Evolutionary conservation across 306 rosid genomes (phyloP).

Genomic region (Glycine soja): DNA sequence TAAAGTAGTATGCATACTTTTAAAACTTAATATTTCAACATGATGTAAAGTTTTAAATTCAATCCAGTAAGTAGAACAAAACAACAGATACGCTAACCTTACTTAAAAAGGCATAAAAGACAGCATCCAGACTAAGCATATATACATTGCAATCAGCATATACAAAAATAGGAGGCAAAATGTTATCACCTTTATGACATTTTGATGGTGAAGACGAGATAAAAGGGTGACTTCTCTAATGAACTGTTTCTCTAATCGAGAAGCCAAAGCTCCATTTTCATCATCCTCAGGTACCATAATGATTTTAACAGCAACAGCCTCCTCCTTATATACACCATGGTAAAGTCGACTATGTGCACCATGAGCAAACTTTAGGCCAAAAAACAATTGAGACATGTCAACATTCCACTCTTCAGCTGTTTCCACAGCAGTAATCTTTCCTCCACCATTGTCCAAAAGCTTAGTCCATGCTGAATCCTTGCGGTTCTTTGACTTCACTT

Average conservation of each 20-base stretch:
- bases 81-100: slow-evolving; percentile 8
- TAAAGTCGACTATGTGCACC: slow-evolving; percentile 96
- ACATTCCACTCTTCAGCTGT: slow-evolving; percentile 75
- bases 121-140: slow-evolving; percentile 9
- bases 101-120: slow-evolving; percentile 30
- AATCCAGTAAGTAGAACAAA: slow-evolving; percentile 7
- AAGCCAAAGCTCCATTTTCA: slow-evolving; percentile 68
- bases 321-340: slow-evolving; percentile 81
- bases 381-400: slow-evolving; percentile 80
- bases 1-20: not conserved
- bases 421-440: slow-evolving; percentile 78
- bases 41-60: slow-evolving; percentile 6
- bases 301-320: slow-evolving; percentile 86
- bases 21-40: not conserved
- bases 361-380: slow-evolving; percentile 93
- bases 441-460: slow-evolving; percentile 75
- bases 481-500: slow-evolving; percentile 47
- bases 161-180: slow-evolving; percentile 26
- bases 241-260: slow-evolving; percentile 81
- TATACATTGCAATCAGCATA: not conserved
- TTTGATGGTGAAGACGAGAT: slow-evolving; percentile 77
- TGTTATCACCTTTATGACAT: slow-evolving; percentile 78
- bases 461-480: slow-evolving; percentile 79
- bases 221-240: slow-evolving; percentile 79
- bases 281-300: slow-evolving; percentile 82